A percentile compares a stretch with the other conserved stretches of the same genome.
Evolutionary conservation across 2,329 filamentous ascomycete genomes (phyloP).

Genomic region (Fusarium proliferatum): DNA sequence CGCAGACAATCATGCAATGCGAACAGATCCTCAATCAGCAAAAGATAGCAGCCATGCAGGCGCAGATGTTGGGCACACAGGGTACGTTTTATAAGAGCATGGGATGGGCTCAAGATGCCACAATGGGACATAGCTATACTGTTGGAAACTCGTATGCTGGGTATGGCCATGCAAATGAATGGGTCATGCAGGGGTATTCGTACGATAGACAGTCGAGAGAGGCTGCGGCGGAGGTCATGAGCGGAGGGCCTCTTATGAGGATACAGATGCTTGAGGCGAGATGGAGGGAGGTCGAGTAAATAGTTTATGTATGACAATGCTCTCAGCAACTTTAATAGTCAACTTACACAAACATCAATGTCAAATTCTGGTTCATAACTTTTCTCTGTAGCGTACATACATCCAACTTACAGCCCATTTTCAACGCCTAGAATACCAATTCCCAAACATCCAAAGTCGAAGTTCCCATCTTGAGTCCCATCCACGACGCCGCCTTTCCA

Average conservation of each 20-base stretch:
- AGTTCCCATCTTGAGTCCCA: constrained; percentile 38
- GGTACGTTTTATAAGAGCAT: constrained; percentile 43
- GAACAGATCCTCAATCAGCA: constrained; percentile 44
- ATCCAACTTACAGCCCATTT: constrained; percentile 4
- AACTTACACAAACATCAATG: background rate
- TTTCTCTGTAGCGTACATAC: background rate
- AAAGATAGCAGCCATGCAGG: constrained; percentile 41
- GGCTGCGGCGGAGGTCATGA: constrained; percentile 11
- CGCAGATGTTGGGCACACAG: constrained; percentile 41
- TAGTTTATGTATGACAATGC: background rate
- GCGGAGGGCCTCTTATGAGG: constrained; percentile 24
- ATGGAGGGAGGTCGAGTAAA: constrained; percentile 51
- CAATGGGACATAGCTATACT: constrained; percentile 37
- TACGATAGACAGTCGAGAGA: constrained; percentile 47
- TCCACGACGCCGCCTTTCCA: constrained; percentile 44
- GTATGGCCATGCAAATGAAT: constrained; percentile 48
- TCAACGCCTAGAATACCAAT: constrained; percentile 40
- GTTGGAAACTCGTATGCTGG: constrained; percentile 49
- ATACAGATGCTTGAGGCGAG: constrained; percentile 48
- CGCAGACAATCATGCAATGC: constrained; percentile 45
- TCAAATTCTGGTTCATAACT: background rate
- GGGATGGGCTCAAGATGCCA: constrained; percentile 32
- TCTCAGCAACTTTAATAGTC: background rate
- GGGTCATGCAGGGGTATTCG: constrained; percentile 45
- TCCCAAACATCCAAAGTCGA: constrained; percentile 47